Base-by-base conservation (phyloP, 352 stramenopile genomes). In the Phytophthora nicotianae region DNA sequence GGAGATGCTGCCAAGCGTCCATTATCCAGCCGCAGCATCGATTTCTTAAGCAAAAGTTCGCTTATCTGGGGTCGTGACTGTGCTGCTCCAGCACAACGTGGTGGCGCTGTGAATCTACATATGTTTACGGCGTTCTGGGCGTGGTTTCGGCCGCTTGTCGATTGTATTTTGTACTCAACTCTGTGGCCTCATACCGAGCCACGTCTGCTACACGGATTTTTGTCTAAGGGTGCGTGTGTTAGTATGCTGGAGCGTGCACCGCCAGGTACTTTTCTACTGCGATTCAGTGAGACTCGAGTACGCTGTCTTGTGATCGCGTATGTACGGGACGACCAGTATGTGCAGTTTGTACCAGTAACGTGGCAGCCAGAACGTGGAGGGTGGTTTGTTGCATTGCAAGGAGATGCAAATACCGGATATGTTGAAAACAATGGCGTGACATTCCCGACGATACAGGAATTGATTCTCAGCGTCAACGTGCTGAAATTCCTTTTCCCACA, bases 401-500 rank as follows among this genome's bases (percentile, higher is more conserved):
- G 74, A 42, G 68, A 83, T 23, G 10, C 41, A 27, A 47, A 51
- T 43, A 5, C 54, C 40, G 58, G 42, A n/a, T 38, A 27, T 19
- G 32, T 24, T 20, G 47, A 64, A 48, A 59, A 51, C 11, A 77
- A 64, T 38, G 76, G 70, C 0, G 80, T 88, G 29, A 81, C 75
- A 16, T 93, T 91, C 37, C 47, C 73, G 17, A 85, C 76, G 4
- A 71, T 94, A 20, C 68, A 84, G 46, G 77, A 91, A 40, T 67
- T 94, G n/a, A 82, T 94, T 21, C 70, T 88, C 49, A 91, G 79
- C 59, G 83, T 92, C 40, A 83, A 75, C 6, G 83, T 94, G 37
- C 81, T 94, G 37, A 92, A 86, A 58, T 90, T 79, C 37, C 70
- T 94, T 6, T 94, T 92, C 33, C 85, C 85, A 2, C 80, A 91